Conservation (phyloP, 257 asterid species). For the Ilex aquifolium region DNA sequence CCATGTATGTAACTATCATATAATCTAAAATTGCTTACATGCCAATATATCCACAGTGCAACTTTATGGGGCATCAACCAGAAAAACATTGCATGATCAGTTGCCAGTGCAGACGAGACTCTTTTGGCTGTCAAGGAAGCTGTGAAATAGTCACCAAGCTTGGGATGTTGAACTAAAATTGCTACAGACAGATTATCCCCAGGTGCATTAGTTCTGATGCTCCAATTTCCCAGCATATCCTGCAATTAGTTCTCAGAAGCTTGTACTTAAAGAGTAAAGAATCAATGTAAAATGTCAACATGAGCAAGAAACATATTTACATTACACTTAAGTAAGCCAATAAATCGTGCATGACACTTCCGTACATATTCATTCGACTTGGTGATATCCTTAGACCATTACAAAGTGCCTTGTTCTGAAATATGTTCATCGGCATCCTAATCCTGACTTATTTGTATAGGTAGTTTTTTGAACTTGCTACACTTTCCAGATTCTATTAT, state of each 20-base stretch:
- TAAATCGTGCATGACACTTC: too few species aligned
- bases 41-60: slow-evolving; percentile 95
- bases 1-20: neutral
- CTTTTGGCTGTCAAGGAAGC: slow-evolving; percentile 81
- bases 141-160: slow-evolving; percentile 85
- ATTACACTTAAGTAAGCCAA: too few species aligned
- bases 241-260: slow-evolving; percentile 22
- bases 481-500: too few species aligned
- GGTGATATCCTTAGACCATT: too few species aligned
- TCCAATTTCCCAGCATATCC: slow-evolving; percentile 95
- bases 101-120: slow-evolving; percentile 32
- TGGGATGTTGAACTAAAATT: slow-evolving; percentile 77
- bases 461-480: too few species aligned
- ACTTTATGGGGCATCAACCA: slow-evolving; percentile 99
- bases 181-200: slow-evolving; percentile 54
- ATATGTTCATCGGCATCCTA: too few species aligned
- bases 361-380: too few species aligned
- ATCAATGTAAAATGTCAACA: neutral
- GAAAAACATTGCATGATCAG: slow-evolving; percentile 60
- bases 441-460: too few species aligned
- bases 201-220: slow-evolving; percentile 58
- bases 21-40: slow-evolving; percentile 43
- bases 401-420: too few species aligned
- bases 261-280: neutral
- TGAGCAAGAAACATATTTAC: too few species aligned